Evolutionary conservation across 2,329 filamentous ascomycete species (phyloP).

Genomic region (Ophiostoma sp.): DNA sequence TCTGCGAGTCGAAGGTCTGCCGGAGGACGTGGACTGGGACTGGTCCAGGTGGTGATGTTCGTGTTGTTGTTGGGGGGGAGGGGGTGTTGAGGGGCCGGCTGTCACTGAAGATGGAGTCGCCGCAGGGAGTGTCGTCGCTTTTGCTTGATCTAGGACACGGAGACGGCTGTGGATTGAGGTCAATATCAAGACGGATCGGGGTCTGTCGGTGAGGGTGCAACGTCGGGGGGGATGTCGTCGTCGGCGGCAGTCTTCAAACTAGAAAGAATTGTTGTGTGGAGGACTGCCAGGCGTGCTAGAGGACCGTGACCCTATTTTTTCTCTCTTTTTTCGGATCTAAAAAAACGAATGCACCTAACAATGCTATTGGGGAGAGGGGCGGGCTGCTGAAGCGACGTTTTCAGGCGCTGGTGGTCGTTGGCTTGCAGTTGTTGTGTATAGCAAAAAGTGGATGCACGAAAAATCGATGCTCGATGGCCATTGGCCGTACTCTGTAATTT

Average conservation of each 20-base stretch:
- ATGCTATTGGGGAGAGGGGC: conserved; percentile 10
- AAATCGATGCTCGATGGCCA: neutral
- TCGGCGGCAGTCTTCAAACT: conserved; percentile 7
- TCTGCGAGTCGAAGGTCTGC: neutral
- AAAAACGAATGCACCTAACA: conserved; percentile 9
- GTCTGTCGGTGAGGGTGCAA: neutral
- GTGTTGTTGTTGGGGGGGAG: neutral
- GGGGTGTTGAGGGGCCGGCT: conserved; percentile 6
- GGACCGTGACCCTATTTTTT: conserved; percentile 10
- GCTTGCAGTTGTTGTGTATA: conserved; percentile 5
- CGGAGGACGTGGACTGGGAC: neutral
- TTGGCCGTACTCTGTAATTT: neutral
- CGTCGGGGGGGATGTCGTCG: neutral
- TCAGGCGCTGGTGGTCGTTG: conserved; percentile 5
- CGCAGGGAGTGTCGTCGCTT: neutral
- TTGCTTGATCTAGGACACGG: neutral
- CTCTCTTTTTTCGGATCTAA: conserved; percentile 12
- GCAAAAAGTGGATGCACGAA: neutral
- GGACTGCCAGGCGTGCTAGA: conserved; percentile 1
- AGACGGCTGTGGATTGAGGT: neutral
- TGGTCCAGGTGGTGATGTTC: neutral
- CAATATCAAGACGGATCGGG: neutral
- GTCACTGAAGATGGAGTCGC: neutral
- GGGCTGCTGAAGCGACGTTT: neutral
- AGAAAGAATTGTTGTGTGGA: conserved; percentile 11